These are phyloP conservation scores for Boeremia lycopersici DNA, from an alignment of 2,329 filamentous ascomycete genomes.

Conservation along the genomic window DNA sequence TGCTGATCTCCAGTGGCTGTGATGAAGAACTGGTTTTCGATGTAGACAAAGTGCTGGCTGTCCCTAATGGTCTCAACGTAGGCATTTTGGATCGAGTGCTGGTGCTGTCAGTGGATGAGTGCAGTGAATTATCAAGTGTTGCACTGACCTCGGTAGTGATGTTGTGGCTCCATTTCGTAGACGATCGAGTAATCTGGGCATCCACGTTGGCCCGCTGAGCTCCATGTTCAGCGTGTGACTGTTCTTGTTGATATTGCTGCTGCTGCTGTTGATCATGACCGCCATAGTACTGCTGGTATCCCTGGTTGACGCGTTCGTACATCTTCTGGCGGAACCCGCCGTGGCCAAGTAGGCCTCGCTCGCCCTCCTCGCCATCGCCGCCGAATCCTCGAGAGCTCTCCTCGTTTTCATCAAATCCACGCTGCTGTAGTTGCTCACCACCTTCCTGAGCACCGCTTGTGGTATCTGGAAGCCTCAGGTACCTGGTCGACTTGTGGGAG, in stretches of 20 bases:
- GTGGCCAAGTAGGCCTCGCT: constrained; percentile 42
- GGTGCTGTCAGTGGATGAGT: constrained; percentile 9
- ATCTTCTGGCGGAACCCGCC: constrained; percentile 39
- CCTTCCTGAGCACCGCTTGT: constrained; percentile 41
- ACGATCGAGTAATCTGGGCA: constrained; percentile 49
- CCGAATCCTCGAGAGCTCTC: constrained; percentile 47
- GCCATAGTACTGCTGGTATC: constrained; percentile 34
- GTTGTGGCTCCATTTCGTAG: constrained; percentile 65
- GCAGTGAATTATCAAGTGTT: neutral
- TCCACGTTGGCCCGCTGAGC: constrained; percentile 37
- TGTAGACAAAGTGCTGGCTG: constrained; percentile 76
- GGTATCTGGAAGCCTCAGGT: constrained; percentile 45
- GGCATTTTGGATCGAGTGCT: constrained; percentile 84
- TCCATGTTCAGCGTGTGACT: constrained; percentile 41
- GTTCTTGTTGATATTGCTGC: constrained; percentile 19
- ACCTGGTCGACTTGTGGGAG: constrained; percentile 59
- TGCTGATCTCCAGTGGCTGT: constrained; percentile 76
- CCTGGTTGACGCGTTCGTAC: constrained; percentile 31
- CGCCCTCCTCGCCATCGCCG: constrained; percentile 37
- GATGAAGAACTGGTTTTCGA: constrained; percentile 90
- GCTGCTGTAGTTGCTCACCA: constrained; percentile 50
- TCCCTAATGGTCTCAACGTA: constrained; percentile 75
- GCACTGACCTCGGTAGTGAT: constrained; percentile 58
- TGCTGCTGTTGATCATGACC: constrained; percentile 13
- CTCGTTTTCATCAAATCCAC: constrained; percentile 42